Evolutionary conservation across 108 stramenopile genomes (phyloP), one percentile per base, ranked within the genome.

Genomic region (Epipyxis sp.): DNA sequence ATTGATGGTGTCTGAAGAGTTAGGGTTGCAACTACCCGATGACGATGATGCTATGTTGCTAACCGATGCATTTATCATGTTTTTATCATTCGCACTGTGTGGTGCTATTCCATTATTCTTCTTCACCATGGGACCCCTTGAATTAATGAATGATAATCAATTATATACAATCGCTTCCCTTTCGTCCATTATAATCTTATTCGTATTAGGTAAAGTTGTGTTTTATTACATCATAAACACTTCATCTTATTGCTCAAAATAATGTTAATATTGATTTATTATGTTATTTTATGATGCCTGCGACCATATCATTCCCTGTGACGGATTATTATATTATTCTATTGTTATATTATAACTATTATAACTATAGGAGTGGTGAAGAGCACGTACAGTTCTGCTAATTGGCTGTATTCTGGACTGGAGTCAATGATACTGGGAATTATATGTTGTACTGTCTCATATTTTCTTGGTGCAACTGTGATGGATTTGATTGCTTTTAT

Each of bases 1-100:
- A 39, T 42, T 74, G 27, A 74, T 74, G 71, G 71, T 74, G 41
- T 16, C 32, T 27, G 71, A 74, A 57, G 71, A 74, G 10, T 57
- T 74, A 29, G 71, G 71, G 6, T 57, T 74, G 71, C 71, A 74
- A 42, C 10, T 74, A 74, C 32, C 71, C 3, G 71, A 74, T 42
- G 71, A 74, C 13, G 71, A 74, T 37, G 71, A 74, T 39, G 27
- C 25, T 27, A 27, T 46, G 71, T 25, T 74, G 40, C 27, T 74
- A 29, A 37, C 29, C 20, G 71, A 74, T 74, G 71, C 46, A 3
- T 57, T 74, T 29, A 57, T 74, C 6, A 74, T 74, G 71, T 74
- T 6, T 32, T 3, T 74, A 13, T 74, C 71, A 34, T 74, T 74
- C 43, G 71, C n/a, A 6, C 10, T 57, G 41, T 34, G 40, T 27